Conservation (phyloP, 2,329 filamentous ascomycete species). For the Clarireedia hainanense region DNA sequence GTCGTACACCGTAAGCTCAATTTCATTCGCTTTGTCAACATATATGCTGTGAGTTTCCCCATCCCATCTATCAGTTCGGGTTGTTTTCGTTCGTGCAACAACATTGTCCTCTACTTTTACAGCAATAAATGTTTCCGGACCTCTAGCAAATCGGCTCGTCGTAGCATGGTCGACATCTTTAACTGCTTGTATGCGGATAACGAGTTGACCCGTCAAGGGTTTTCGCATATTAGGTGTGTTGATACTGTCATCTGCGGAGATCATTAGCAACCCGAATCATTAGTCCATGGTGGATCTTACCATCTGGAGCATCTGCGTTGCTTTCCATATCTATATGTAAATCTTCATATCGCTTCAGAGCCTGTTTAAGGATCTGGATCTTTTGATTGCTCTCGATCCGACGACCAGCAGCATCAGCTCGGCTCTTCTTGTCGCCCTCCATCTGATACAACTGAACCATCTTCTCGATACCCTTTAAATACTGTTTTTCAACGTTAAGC, state of each 20-base stretch:
- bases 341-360: constrained; percentile 93
- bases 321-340: constrained; percentile 87
- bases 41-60: constrained; percentile 87
- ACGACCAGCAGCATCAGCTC: constrained; percentile 81
- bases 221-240: constrained; percentile 93
- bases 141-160: constrained; percentile 74
- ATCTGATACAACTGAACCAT: constrained; percentile 98
- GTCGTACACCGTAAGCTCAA: constrained; percentile 96
- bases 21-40: constrained; percentile 97
- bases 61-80: constrained; percentile 83
- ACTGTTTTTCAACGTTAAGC: constrained; percentile 96
- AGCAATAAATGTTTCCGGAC: constrained; percentile 90
- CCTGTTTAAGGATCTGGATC: constrained; percentile 90
- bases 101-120: constrained; percentile 95
- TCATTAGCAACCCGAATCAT: neutral
- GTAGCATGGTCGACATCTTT: constrained; percentile 91
- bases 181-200: constrained; percentile 78
- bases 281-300: constrained; percentile 40
- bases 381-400: constrained; percentile 96
- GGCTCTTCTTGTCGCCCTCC: constrained; percentile 94
- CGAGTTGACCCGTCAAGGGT: constrained; percentile 85
- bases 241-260: constrained; percentile 75
- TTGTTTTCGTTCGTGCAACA: constrained; percentile 78
- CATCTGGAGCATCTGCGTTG: constrained; percentile 66
- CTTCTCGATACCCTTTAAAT: constrained; percentile 97